phyloP scores from a whole-genome alignment of 2,329 filamentous ascomycete genomes.

The Aureobasidium sp. region DNA sequence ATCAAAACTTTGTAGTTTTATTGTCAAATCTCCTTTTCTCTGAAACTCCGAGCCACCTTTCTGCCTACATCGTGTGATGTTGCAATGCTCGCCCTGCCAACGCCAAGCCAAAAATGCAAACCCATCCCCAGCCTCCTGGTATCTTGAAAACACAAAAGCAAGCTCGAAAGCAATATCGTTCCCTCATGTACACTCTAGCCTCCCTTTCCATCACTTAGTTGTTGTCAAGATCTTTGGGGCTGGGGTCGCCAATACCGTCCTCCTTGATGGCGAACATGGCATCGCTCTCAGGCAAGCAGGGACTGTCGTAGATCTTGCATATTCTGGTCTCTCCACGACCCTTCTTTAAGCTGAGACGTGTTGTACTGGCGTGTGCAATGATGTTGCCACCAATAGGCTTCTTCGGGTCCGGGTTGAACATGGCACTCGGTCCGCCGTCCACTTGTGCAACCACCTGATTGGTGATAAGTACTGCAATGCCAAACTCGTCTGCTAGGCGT shows the following conservation, averaged over 20 bases:
- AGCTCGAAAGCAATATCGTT: conserved; percentile 13
- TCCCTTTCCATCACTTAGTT: conserved; percentile 24
- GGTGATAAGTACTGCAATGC: conserved; percentile 96
- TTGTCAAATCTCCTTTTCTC: background rate
- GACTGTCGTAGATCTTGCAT: conserved; percentile 98
- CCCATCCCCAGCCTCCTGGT: background rate
- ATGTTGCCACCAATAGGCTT: conserved; percentile 99
- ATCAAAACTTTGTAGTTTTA: background rate
- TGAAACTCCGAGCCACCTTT: background rate
- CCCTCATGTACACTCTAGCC: background rate
- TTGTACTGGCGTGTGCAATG: conserved; percentile 95
- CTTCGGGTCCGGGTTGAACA: conserved; percentile 99
- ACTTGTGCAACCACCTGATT: conserved; percentile 99
- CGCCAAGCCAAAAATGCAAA: conserved; percentile 13
- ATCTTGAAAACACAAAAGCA: conserved; percentile 9
- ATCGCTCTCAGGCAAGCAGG: conserved; percentile 92
- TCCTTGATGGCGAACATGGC: conserved; percentile 95
- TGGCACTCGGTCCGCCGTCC: conserved; percentile 87
- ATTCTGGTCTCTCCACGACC: conserved; percentile 91
- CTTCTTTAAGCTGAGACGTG: conserved; percentile 89
- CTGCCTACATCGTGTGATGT: background rate
- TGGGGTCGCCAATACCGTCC: conserved; percentile 92
- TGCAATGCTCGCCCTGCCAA: conserved; percentile 9
- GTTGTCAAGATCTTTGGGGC: conserved; percentile 91
- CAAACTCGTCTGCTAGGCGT: conserved; percentile 71